A percentile compares a stretch with the other conserved stretches of the same genome.
Evolutionary conservation across 805 yeast genomes (phyloP).

Genomic region (Tetrapisispora fleetii): DNA sequence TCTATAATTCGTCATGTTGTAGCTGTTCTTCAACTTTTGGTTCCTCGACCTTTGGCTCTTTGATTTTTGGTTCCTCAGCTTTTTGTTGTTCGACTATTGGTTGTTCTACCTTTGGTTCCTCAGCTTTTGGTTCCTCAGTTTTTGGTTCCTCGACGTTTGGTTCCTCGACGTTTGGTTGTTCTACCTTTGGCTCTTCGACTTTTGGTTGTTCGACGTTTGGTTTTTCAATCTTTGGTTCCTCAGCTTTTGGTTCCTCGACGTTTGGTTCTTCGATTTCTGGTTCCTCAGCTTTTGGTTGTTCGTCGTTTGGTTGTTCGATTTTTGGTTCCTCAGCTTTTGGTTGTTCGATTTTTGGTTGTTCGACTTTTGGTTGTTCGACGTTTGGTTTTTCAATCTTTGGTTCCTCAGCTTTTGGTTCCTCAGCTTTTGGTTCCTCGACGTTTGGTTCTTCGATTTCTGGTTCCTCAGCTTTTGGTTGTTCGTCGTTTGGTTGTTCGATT

Average conservation of each 20-base stretch:
- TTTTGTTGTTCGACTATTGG: background rate
- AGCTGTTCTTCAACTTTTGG: background rate
- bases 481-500: background rate
- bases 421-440: background rate
- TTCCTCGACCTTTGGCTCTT: conserved; percentile 1
- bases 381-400: background rate
- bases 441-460: background rate
- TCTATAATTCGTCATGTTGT: conserved; percentile 1
- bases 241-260: background rate
- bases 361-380: background rate
- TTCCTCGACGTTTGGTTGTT: conserved; percentile 1
- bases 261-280: background rate
- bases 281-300: background rate
- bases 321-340: background rate
- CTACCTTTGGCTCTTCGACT: background rate
- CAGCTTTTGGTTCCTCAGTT: background rate
- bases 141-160: background rate
- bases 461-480: background rate
- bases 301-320: background rate
- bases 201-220: background rate
- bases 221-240: background rate
- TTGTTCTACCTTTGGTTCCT: conserved; percentile 1
- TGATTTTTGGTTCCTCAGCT: background rate
- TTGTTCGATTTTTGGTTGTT: conserved; percentile 1
- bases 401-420: conserved; percentile 1